Conservation (phyloP, 441 rosid species). For the Euphorbia schlechtendalii region DNA sequence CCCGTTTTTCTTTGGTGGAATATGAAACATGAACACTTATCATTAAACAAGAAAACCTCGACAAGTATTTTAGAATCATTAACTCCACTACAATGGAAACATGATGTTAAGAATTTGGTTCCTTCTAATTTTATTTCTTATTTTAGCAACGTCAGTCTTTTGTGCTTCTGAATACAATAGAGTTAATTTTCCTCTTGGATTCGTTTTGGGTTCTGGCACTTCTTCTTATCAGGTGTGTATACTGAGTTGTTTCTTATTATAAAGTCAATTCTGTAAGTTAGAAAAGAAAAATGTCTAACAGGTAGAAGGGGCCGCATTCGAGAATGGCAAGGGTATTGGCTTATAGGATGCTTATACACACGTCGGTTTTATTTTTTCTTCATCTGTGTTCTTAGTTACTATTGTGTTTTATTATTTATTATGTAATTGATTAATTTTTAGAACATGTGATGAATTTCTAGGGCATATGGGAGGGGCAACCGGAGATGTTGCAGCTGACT, state of each 20-base stretch:
- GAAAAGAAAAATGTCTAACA: too few species aligned
- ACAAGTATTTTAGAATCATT: neutral
- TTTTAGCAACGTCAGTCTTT: conserved; percentile 7
- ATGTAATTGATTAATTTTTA: neutral
- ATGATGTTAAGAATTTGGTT: conserved; percentile 19
- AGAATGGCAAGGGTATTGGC: conserved; percentile 62
- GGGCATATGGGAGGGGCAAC: conserved; percentile 29
- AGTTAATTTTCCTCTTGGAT: conserved; percentile 44
- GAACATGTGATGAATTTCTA: conserved; percentile 20
- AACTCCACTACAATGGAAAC: neutral
- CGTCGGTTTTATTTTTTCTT: conserved; percentile 23
- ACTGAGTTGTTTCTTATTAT: neutral
- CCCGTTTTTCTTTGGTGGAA: neutral
- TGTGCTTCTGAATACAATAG: conserved; percentile 31
- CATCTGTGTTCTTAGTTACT: neutral
- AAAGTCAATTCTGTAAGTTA: neutral
- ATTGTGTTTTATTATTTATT: too few species aligned
- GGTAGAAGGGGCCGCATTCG: conserved; percentile 66
- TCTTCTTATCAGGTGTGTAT: conserved; percentile 61
- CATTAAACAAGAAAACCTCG: neutral
- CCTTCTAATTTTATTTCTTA: conserved; percentile 19
- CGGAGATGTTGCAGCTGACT: conserved; percentile 56
- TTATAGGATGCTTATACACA: conserved; percentile 56
- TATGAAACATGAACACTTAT: neutral
- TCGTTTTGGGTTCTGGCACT: conserved; percentile 50